Evolutionary conservation across 2,329 filamentous ascomycete species (phyloP).

Genomic region (Fusarium begoniae): DNA sequence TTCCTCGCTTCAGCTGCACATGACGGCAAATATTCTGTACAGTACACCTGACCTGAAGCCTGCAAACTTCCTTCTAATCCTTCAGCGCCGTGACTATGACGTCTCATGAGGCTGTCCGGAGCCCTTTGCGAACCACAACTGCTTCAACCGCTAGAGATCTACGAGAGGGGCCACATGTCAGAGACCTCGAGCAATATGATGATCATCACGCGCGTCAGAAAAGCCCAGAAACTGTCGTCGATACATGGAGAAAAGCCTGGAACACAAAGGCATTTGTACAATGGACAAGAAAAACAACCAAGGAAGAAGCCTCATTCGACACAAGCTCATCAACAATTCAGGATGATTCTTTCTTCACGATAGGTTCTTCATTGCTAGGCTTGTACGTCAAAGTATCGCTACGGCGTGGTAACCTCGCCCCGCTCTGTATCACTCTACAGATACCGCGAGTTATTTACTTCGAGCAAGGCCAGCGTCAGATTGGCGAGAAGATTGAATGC

Average conservation of each 20-base stretch:
- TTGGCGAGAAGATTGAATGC: accelerated
- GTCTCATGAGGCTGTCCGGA: accelerated
- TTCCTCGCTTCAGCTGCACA: constrained; percentile 8
- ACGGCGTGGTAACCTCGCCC: neutral
- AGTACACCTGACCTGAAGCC: neutral
- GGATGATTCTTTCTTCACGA: neutral
- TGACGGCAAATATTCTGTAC: constrained; percentile 11
- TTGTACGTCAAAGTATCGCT: neutral
- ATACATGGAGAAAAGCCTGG: neutral
- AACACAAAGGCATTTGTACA: neutral
- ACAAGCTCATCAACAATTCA: accelerated
- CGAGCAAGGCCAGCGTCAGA: accelerated
- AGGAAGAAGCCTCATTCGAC: neutral
- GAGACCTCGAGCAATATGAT: accelerated
- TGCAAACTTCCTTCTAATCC: neutral
- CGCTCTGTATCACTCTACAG: neutral
- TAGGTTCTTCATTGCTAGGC: neutral
- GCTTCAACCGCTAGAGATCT: no score
- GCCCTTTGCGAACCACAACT: accelerated
- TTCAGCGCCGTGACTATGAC: neutral
- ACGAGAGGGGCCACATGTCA: accelerated
- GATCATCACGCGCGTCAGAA: accelerated
- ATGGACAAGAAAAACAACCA: neutral
- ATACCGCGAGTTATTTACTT: neutral
- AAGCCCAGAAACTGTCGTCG: neutral